Percentiles rank a stretch among this genome's conserved stretches.
Conservation (phyloP, 129 eudicot species). For the Helianthus tuberosus region DNA sequence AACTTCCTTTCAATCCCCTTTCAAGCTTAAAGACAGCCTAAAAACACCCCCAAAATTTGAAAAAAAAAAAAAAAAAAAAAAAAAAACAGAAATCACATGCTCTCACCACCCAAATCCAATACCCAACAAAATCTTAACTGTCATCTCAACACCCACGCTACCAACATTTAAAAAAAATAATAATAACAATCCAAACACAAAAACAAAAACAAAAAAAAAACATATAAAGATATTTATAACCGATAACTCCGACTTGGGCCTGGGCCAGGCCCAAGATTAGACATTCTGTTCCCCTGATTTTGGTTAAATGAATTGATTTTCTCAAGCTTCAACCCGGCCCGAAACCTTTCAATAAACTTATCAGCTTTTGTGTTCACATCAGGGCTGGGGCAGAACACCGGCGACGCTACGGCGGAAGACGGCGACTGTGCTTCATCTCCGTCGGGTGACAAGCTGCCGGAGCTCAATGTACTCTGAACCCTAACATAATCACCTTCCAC, state of each 20-base stretch:
- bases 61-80: neutral
- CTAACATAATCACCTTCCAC: slow-evolving; percentile 78
- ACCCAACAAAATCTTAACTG: slow-evolving; percentile 38
- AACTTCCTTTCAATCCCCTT: neutral
- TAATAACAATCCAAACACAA: neutral
- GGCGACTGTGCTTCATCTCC: slow-evolving; percentile 53
- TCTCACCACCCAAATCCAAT: slow-evolving; percentile 36
- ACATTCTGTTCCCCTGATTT: slow-evolving; percentile 45
- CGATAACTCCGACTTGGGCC: slow-evolving; percentile 35
- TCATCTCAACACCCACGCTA: slow-evolving; percentile 30
- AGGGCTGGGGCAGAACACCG: slow-evolving; percentile 81
- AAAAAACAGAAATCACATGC: slow-evolving; percentile 15
- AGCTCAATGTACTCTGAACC: slow-evolving; percentile 61
- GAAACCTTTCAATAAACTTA: slow-evolving; percentile 65
- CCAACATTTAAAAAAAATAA: neutral
- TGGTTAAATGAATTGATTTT: slow-evolving; percentile 63
- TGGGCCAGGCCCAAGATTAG: slow-evolving; percentile 61
- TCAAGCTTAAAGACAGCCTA: slow-evolving; percentile 18
- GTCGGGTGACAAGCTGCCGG: slow-evolving; percentile 61
- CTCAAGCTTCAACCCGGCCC: slow-evolving; percentile 83
- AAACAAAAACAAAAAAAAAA: neutral
- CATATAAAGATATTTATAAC: neutral
- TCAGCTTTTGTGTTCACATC: slow-evolving; percentile 93
- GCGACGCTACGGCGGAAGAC: slow-evolving; percentile 41
- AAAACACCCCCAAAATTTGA: neutral